A percentile compares a stretch with the other conserved stretches of the same genome.
phyloP scores from a whole-genome alignment of 2,329 filamentous ascomycete species.

The Aureobasidium melanogenum region DNA sequence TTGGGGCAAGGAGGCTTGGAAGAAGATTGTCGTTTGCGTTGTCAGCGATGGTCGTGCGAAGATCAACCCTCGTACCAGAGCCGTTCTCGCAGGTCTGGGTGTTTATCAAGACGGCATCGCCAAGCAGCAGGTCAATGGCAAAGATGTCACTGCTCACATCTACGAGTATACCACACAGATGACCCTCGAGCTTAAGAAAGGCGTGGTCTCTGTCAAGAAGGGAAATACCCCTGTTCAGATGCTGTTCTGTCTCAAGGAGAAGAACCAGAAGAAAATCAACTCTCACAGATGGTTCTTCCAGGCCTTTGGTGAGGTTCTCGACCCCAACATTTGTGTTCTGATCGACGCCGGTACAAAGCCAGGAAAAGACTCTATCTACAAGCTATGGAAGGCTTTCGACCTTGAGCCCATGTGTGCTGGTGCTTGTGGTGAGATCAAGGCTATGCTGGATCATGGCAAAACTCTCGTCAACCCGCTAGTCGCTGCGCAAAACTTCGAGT shows the following conservation, averaged over 20 bases:
- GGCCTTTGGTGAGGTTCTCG: slow-evolving; percentile 82
- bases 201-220: slow-evolving; percentile 75
- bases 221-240: slow-evolving; percentile 85
- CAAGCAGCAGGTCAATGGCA: slow-evolving; percentile 93
- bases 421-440: slow-evolving; percentile 97
- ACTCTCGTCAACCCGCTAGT: slow-evolving; percentile 89
- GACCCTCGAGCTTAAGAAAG: slow-evolving; percentile 80
- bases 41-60: slow-evolving; percentile 95
- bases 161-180: slow-evolving; percentile 89
- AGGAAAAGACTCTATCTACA: slow-evolving; percentile 89
- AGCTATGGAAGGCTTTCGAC: slow-evolving; percentile 97
- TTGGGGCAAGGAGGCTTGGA: slow-evolving; percentile 98
- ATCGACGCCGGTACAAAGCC: slow-evolving; percentile 94
- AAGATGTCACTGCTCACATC: slow-evolving; percentile 94
- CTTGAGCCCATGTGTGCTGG: slow-evolving; percentile 95
- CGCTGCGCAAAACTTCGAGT: slow-evolving; percentile 97
- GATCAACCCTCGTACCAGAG: slow-evolving; percentile 86
- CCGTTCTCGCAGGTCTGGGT: slow-evolving; percentile 83
- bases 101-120: slow-evolving; percentile 98
- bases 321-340: slow-evolving; percentile 94
- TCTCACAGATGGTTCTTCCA: slow-evolving; percentile 99
- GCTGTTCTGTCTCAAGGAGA: slow-evolving; percentile 96
- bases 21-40: slow-evolving; percentile 98
- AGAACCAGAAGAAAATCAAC: slow-evolving; percentile 99
- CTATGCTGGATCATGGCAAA: slow-evolving; percentile 83